phyloP scores from a whole-genome alignment of 2,329 filamentous ascomycete genomes.

The Clarireedia monteithiana region DNA sequence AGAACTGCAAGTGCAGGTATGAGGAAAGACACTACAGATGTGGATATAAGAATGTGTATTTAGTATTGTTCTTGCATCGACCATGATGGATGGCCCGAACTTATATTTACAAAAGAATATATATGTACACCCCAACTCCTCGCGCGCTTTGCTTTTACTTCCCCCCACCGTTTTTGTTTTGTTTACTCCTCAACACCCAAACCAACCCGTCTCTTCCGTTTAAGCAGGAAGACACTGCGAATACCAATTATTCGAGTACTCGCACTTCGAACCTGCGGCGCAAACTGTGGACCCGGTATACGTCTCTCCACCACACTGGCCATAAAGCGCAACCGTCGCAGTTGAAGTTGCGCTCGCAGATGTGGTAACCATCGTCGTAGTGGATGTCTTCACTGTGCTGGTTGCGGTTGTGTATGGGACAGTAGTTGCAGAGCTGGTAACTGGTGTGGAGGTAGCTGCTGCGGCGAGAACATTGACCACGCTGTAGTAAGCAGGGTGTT shows the following conservation, averaged over 20 bases:
- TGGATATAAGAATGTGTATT: no score
- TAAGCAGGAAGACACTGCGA: conserved; percentile 7
- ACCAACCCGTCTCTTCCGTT: no score
- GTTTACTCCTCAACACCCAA: background rate
- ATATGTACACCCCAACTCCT: background rate
- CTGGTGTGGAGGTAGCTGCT: background rate
- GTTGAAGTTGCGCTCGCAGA: background rate
- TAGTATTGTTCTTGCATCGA: no score
- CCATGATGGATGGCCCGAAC: background rate
- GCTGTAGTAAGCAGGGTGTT: conserved; percentile 37
- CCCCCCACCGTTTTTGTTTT: no score
- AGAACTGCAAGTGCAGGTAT: no score
- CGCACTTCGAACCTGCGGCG: background rate
- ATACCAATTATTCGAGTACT: background rate
- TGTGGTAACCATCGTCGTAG: background rate
- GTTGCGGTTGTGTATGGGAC: background rate
- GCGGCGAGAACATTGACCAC: conserved; percentile 28
- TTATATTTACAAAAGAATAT: conserved; percentile 1
- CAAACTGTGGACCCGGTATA: background rate
- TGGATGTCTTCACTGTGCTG: background rate
- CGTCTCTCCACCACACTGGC: conserved; percentile 2
- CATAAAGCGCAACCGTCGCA: background rate
- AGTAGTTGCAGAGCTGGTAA: background rate
- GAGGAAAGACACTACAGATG: no score
- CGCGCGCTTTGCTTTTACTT: background rate